phyloP scores from a whole-genome alignment of 257 asterid species.

The Fraxinus quadrangulata region DNA sequence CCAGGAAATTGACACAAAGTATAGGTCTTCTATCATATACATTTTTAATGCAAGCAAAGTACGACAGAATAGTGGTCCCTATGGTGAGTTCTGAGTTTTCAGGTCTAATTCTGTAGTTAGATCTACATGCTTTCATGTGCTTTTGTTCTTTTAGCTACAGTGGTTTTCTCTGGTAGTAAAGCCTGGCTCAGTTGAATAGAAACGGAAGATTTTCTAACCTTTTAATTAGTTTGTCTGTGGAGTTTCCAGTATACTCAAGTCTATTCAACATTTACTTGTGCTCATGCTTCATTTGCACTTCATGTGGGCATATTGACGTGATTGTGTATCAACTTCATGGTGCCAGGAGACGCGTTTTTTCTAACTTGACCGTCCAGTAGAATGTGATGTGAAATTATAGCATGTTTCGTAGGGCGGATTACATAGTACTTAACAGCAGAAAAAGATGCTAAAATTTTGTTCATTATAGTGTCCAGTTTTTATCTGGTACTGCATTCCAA shows the following conservation, averaged over 20 bases:
- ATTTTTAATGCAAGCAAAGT: conserved; percentile 73
- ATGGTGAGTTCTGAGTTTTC: conserved; percentile 65
- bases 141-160: conserved; percentile 12
- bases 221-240: conserved; percentile 1
- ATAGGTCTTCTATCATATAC: conserved; percentile 91
- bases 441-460: neutral
- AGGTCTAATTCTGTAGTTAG: conserved; percentile 27
- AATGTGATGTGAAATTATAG: neutral
- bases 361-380: neutral
- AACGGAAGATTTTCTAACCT: conserved; percentile 14
- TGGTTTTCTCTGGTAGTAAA: conserved; percentile 13
- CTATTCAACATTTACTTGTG: conserved; percentile 1
- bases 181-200: conserved; percentile 10
- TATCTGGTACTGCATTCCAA: neutral
- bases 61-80: conserved; percentile 89
- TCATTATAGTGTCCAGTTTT: neutral
- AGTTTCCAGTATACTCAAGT: conserved; percentile 11
- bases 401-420: neutral
- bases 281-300: conserved; percentile 7
- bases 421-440: neutral
- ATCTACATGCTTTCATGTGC: conserved; percentile 14
- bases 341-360: conserved; percentile 10
- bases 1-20: conserved; percentile 83
- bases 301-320: conserved; percentile 1
- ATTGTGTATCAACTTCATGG: conserved; percentile 17